These are phyloP conservation scores for Trichoderma sp. DNA, from an alignment of 2,329 filamentous ascomycete genomes.

Conservation along the genomic window DNA sequence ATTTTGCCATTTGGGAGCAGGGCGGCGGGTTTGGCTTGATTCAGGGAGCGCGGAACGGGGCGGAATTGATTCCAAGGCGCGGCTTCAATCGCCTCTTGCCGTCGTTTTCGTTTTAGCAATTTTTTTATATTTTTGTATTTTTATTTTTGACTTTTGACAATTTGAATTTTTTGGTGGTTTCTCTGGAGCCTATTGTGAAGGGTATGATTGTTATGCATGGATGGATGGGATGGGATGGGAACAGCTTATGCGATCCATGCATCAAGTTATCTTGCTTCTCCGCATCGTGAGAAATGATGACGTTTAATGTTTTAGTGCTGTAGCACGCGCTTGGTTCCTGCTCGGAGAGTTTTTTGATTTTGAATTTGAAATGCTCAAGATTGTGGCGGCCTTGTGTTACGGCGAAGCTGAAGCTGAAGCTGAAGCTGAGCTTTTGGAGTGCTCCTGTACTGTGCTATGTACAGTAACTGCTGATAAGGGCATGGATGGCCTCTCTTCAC, in stretches of 20 bases:
- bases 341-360: background rate
- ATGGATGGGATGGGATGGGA: background rate
- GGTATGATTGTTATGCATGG: background rate
- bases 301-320: background rate
- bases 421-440: no score
- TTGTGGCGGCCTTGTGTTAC: background rate
- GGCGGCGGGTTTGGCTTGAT: background rate
- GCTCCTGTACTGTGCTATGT: no score
- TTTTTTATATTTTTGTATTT: background rate
- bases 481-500: no score
- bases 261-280: background rate
- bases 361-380: background rate
- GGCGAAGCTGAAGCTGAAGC: background rate
- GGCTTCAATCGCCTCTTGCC: conserved; percentile 13
- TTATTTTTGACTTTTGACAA: background rate
- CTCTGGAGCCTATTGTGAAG: background rate
- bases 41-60: conserved; percentile 9
- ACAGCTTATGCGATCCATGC: background rate
- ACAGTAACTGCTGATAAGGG: no score
- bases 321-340: background rate
- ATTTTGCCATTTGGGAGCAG: background rate
- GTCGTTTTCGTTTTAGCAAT: background rate
- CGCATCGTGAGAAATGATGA: background rate
- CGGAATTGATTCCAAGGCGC: conserved; percentile 20
- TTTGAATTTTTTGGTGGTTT: background rate